These are phyloP conservation scores for Detonula confervacea DNA, from an alignment of 352 stramenopile genomes.

Conservation along the genomic window DNA sequence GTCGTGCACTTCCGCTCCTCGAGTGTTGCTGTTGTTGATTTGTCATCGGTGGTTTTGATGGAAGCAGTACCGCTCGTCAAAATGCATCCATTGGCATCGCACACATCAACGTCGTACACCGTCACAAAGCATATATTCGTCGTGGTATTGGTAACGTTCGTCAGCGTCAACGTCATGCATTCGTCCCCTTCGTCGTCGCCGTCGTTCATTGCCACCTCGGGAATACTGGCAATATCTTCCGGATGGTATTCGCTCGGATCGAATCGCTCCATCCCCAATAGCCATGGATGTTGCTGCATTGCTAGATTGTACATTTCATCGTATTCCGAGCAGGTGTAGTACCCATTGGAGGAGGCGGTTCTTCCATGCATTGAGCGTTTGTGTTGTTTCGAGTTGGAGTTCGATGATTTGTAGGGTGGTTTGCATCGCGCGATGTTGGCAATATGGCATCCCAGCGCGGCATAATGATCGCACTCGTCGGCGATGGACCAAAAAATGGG, in stretches of 20 bases:
- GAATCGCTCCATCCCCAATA: slow-evolving; percentile 43
- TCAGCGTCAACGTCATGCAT: slow-evolving; percentile 45
- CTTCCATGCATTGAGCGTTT: slow-evolving; percentile 1
- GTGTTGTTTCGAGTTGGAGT: neutral
- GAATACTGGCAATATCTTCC: slow-evolving; percentile 33
- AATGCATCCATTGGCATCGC: slow-evolving; percentile 26
- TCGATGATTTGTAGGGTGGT: neutral
- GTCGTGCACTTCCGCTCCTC: slow-evolving; percentile 62
- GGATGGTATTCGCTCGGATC: slow-evolving; percentile 44
- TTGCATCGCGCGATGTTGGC: slow-evolving; percentile 31
- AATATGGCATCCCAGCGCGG: slow-evolving; percentile 44
- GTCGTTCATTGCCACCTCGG: slow-evolving; percentile 48
- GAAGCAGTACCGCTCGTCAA: slow-evolving; percentile 28
- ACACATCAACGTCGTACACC: slow-evolving; percentile 48
- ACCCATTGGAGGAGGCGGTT: neutral
- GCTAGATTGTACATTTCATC: slow-evolving; percentile 22
- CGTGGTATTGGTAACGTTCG: slow-evolving; percentile 35
- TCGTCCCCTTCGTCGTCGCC: slow-evolving; percentile 22
- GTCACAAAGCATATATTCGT: slow-evolving; percentile 49
- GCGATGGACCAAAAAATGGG: slow-evolving; percentile 18
- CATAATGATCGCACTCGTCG: slow-evolving; percentile 42
- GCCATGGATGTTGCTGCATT: slow-evolving; percentile 34
- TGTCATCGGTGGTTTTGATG: slow-evolving; percentile 1
- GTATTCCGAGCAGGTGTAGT: slow-evolving; percentile 15
- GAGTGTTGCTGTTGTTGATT: neutral